These are phyloP conservation scores for Puccinia polysora DNA, from an alignment of 1,284 basidiomycete species.

Conservation along the genomic window DNA sequence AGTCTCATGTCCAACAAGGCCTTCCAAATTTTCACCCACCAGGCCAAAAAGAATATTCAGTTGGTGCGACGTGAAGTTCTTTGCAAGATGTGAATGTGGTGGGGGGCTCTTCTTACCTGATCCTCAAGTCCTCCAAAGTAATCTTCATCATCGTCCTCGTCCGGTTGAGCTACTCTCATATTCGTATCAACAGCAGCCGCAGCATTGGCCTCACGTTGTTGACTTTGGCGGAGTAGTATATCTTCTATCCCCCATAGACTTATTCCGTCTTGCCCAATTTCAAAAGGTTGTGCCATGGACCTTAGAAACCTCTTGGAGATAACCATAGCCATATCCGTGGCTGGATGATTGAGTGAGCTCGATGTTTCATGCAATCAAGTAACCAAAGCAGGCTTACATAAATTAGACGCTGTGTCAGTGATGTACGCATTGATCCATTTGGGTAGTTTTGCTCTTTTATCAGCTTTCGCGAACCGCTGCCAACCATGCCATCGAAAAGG, in stretches of 20 bases:
- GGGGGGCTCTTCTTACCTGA: slow-evolving; percentile 31
- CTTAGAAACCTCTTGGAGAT: slow-evolving; percentile 95
- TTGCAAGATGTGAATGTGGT: too few relatives aligned
- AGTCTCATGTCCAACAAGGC: slow-evolving; percentile 40
- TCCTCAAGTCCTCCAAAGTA: slow-evolving; percentile 46
- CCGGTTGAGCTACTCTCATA: slow-evolving; percentile 31
- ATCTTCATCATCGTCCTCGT: slow-evolving; percentile 21
- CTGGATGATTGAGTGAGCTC: neutral
- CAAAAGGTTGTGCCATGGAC: slow-evolving; percentile 92
- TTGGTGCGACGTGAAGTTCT: too few relatives aligned
- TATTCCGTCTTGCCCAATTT: slow-evolving; percentile 88
- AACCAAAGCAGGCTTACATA: slow-evolving; percentile 56
- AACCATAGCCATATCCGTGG: slow-evolving; percentile 96
- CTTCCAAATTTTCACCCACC: neutral
- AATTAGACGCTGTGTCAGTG: slow-evolving; percentile 89
- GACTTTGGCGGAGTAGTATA: slow-evolving; percentile 71
- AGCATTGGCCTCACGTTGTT: slow-evolving; percentile 60
- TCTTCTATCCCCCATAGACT: slow-evolving; percentile 90
- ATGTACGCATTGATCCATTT: slow-evolving; percentile 99
- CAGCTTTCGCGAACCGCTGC: slow-evolving; percentile 90
- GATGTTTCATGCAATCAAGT: neutral
- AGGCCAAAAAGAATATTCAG: neutral
- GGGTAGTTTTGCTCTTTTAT: slow-evolving; percentile 94
- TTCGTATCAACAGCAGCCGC: slow-evolving; percentile 46
- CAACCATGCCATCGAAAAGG: too few relatives aligned